Percentiles rank a stretch among this genome's conserved stretches.
phyloP scores from a whole-genome alignment of 1,284 basidiomycete species.

The Ganoderma leucocontextum region DNA sequence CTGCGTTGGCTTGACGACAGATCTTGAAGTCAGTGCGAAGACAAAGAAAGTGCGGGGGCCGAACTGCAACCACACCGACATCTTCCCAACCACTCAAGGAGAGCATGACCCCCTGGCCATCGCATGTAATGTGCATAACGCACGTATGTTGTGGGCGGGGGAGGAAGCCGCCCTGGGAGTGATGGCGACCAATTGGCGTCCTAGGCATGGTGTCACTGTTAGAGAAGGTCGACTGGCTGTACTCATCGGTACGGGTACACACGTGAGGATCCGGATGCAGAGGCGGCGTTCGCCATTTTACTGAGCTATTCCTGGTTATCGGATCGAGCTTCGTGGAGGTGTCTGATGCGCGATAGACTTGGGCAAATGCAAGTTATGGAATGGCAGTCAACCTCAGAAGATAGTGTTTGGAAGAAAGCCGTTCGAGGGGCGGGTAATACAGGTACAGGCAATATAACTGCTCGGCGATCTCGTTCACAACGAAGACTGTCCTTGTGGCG shows the following conservation, averaged over 20 bases:
- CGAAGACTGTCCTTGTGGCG: slow-evolving; percentile 29
- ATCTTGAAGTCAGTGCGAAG: too few species aligned
- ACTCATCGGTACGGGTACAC: neutral
- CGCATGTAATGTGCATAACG: too few species aligned
- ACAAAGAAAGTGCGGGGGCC: too few species aligned
- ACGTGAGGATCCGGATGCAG: neutral
- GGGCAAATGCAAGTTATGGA: neutral
- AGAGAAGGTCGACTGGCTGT: too few species aligned
- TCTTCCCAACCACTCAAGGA: too few species aligned
- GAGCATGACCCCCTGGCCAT: too few species aligned
- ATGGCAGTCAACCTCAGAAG: neutral
- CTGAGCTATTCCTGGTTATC: too few species aligned
- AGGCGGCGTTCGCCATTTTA: neutral
- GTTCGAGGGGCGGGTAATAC: neutral
- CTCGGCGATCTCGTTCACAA: neutral
- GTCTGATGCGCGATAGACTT: neutral
- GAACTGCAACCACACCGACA: too few species aligned
- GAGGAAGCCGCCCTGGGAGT: too few species aligned
- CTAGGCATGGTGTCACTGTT: too few species aligned
- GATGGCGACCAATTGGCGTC: neutral
- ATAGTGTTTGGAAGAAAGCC: neutral
- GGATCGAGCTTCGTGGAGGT: neutral
- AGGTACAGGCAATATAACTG: neutral
- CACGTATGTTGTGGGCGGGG: too few species aligned
- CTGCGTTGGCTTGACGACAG: too few species aligned